phyloP scores from a whole-genome alignment of 176 grass and related monocot genomes.

The Pontederia paniculata region DNA sequence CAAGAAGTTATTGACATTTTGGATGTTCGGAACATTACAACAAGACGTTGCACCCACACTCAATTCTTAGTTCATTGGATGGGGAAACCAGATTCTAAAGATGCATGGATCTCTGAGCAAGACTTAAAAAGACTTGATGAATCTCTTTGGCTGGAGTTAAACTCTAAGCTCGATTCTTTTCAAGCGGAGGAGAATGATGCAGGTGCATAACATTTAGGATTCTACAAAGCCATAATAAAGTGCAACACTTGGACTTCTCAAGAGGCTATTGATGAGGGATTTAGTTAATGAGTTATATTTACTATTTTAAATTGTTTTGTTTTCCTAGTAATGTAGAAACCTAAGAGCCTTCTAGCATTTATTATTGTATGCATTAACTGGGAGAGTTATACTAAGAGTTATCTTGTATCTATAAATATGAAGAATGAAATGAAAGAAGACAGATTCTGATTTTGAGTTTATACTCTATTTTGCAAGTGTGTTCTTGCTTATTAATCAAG shows the following conservation, averaged over 20 bases:
- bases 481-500: neutral
- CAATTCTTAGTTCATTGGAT: neutral
- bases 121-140: neutral
- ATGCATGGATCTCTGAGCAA: neutral
- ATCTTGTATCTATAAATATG: no score
- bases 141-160: neutral
- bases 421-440: no score
- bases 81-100: neutral
- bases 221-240: no score
- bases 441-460: no score
- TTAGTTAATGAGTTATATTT: no score
- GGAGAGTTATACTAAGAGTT: no score
- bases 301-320: no score
- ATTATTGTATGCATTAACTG: no score
- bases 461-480: neutral
- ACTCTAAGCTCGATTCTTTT: neutral
- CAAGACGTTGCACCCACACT: neutral
- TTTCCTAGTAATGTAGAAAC: no score
- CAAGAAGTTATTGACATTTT: neutral
- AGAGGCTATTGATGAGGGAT: no score
- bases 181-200: neutral
- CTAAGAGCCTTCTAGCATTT: no score
- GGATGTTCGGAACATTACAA: neutral
- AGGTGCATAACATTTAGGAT: neutral
- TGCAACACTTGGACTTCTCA: no score